Conservation (phyloP, 192 early-diverging fungal genomes). For the Pilobolus umbonatus region DNA sequence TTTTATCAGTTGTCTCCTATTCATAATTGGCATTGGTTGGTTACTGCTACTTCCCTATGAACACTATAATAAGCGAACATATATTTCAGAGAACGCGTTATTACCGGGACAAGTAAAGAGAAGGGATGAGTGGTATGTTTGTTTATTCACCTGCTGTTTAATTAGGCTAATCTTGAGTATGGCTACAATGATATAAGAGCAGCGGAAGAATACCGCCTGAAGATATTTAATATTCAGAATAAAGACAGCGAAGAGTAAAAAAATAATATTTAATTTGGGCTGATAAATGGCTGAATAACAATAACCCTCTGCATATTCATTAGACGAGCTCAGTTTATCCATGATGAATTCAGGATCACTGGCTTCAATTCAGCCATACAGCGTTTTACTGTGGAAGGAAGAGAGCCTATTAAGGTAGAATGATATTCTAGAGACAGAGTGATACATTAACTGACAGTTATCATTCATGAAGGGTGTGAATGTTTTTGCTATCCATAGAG, state of each 20-base stretch:
- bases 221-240: slow-evolving; percentile 32
- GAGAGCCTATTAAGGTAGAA: slow-evolving; percentile 4
- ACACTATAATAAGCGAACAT: slow-evolving; percentile 57
- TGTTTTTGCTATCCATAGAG: slow-evolving; percentile 74
- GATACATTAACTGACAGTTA: background rate
- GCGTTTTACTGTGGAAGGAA: slow-evolving; percentile 35
- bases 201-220: slow-evolving; percentile 40
- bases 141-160: background rate
- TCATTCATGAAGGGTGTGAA: slow-evolving; percentile 52
- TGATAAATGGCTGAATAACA: too few species aligned
- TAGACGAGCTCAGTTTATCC: slow-evolving; percentile 45
- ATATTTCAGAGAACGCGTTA: slow-evolving; percentile 77
- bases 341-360: slow-evolving; percentile 39
- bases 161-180: slow-evolving; percentile 52
- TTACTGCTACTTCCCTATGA: slow-evolving; percentile 59
- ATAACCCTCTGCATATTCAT: too few species aligned
- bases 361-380: slow-evolving; percentile 52
- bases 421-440: background rate
- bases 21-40: slow-evolving; percentile 56
- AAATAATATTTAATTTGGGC: background rate
- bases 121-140: background rate
- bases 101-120: slow-evolving; percentile 58
- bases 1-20: slow-evolving; percentile 45
- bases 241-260: slow-evolving; percentile 31
- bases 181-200: slow-evolving; percentile 36